These are phyloP conservation scores for Pseudogymnoascus sp. DNA, from an alignment of 2,329 filamentous ascomycete genomes.

Conservation along the genomic window DNA sequence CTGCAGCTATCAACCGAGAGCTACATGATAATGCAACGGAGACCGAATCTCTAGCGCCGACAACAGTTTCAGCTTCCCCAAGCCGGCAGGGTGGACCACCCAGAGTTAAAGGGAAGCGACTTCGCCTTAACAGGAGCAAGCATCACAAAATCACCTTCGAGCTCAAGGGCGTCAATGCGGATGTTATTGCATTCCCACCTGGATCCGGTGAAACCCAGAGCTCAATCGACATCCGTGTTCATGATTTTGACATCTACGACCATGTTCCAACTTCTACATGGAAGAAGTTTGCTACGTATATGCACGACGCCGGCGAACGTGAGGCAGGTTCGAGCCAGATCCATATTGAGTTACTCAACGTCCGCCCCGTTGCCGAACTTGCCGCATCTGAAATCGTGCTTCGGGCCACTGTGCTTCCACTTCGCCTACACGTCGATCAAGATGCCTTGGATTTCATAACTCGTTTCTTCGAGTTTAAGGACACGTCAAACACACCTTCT, in stretches of 20 bases:
- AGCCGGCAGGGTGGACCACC: slow-evolving; percentile 40
- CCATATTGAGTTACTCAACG: slow-evolving; percentile 79
- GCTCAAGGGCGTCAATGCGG: slow-evolving; percentile 73
- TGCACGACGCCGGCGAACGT: slow-evolving; percentile 77
- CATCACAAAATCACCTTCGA: slow-evolving; percentile 96
- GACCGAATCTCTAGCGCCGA: slow-evolving; percentile 81
- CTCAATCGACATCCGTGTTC: slow-evolving; percentile 76
- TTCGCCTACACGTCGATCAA: slow-evolving; percentile 92
- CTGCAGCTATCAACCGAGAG: slow-evolving; percentile 78
- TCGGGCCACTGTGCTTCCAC: slow-evolving; percentile 69
- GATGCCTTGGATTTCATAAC: slow-evolving; percentile 96
- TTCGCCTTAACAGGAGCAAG: slow-evolving; percentile 77
- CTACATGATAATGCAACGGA: slow-evolving; percentile 83
- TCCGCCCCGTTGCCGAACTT: slow-evolving; percentile 76
- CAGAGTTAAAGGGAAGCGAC: slow-evolving; percentile 44
- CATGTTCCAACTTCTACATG: slow-evolving; percentile 93
- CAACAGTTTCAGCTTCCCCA: slow-evolving; percentile 57
- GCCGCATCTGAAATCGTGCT: slow-evolving; percentile 86
- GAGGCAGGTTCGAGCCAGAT: slow-evolving; percentile 86
- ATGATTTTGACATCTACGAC: slow-evolving; percentile 85
- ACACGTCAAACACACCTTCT: slow-evolving; percentile 44
- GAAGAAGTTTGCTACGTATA: slow-evolving; percentile 96
- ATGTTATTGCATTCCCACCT: slow-evolving; percentile 74
- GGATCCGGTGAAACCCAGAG: slow-evolving; percentile 75
- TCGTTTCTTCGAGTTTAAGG: slow-evolving; percentile 96